Base-by-base conservation (phyloP, 768 basidiomycete genomes). In the Infundibulicybe gibba region DNA sequence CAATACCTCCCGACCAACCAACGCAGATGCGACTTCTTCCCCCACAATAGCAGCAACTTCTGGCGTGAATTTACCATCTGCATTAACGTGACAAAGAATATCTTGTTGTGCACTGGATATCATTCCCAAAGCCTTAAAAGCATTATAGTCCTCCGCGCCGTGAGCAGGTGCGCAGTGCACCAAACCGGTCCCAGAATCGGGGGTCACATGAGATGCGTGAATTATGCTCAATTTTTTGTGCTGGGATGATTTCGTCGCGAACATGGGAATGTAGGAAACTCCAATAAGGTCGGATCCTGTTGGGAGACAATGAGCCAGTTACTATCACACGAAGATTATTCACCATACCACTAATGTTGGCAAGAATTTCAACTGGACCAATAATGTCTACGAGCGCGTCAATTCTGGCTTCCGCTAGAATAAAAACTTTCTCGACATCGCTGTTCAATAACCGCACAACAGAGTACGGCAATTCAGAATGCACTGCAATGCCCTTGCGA, bases 101-200 rank as follows among this genome's bases (percentile, higher is more conserved):
- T 94, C 70, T 20, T 66, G 64, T 11, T 76, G 63, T 1, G 69
- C 54, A 39, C 54, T 55, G 3, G 65, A 64, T n/a, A 87, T 61
- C 19, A 82, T 67, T 25, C 74, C 77, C 2, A 80, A 69, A 0
- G 69, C 54, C n/a, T 74, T 79, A 68, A 90, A 91, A 5, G 81
- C 75, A 25, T 77, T 75, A 59, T 95, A 99, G 63, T 99, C 95
- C 56, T 99, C 95, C 9, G 79, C 76, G 14, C 94, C 95, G 57
- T 98, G 95, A 1, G 91, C 94, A 11, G 95, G 94, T 0, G 95
- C 94, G 53, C 87, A 90, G 58, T 98, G 95, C 1, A 99, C 95
- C 11, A 97, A 77, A 31, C 95, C 94, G 2, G 94, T 97, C 5
- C 95, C 95, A n/a, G 93, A 87, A 14, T 84, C 79, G 0, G 87